Evolutionary conservation across 441 rosid genomes (phyloP), one percentile per base, ranked within the genome.

Genomic region (Omphalea diandra): DNA sequence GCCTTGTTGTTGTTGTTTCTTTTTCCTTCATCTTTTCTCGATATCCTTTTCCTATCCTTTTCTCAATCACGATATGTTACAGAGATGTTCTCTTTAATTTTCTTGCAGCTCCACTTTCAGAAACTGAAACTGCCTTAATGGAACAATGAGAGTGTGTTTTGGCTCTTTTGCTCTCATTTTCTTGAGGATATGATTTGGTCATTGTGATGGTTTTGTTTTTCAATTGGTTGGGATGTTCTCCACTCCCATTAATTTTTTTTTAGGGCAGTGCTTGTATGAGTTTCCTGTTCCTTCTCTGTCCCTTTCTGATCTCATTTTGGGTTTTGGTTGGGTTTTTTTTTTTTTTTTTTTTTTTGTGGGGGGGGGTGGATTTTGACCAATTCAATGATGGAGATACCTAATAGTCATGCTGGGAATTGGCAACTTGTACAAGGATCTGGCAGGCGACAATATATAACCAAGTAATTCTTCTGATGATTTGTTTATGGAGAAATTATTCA

Each of bases 61-160:
- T 56, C 41, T 50, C 29, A 11, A 17, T 67, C 62, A 5, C 58
- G 36, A 22, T 55, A 26, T 22, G 49, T 68, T 60, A 44, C 32
- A 55, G 54, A 53, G 67, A 67, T 62, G 35, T 60, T 76, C n/a
- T 71, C 56, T 69, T 75, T 71, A 31, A 40, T 74, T 33, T 14
- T 72, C 57, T 68, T 86, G 89, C 86, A 95, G 99, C 99, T 81
- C 99, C 99, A 29, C 76, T 95, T 29, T 93, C 98, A 3, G 99
- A 95, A 83, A 95, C 92, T 3, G 99, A 95, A 78, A 81, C 89
- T 3, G 98, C 99, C 58, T 79, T 95, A 82, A 90, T 95, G 97
- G 95, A 95, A 52, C 93, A 89, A 57, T 95, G 86, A 90, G 70
- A 73, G 35, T 38, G 55, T 69, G 58, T 70, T 65, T 63, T 22